A percentile compares a stretch with the other conserved stretches of the same genome.
These are phyloP conservation scores for Micractinium sp. DNA, from an alignment of 139 green algal genomes.

Conservation along the genomic window DNA sequence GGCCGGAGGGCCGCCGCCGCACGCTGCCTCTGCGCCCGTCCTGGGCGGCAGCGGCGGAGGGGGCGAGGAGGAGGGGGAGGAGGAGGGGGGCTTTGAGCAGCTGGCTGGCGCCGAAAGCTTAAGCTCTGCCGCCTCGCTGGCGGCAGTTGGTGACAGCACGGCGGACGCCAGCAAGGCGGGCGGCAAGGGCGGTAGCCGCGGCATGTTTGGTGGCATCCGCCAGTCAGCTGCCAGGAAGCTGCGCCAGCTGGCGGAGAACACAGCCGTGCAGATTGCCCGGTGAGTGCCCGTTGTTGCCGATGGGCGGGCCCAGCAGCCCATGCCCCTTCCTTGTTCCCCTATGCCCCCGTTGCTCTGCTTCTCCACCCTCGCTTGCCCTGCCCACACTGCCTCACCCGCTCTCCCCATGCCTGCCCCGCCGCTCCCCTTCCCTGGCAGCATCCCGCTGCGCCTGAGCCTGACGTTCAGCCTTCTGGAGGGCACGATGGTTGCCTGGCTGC, in stretches of 20 bases:
- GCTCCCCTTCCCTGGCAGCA: slow-evolving; percentile 48
- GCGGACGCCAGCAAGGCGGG: not conserved
- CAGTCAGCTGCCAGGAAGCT: slow-evolving; percentile 18
- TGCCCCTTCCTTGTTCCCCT: too few species aligned
- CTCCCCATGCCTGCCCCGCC: too few species aligned
- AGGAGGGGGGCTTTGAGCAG: not conserved
- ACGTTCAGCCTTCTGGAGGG: slow-evolving; percentile 53
- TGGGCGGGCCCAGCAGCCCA: not conserved
- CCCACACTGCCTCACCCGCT: too few species aligned
- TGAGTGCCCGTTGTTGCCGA: not conserved
- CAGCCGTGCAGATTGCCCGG: slow-evolving; percentile 33
- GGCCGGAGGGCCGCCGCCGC: not conserved
- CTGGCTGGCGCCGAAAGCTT: slow-evolving; percentile 3
- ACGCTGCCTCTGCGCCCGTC: not conserved
- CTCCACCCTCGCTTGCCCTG: too few species aligned
- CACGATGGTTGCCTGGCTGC: slow-evolving; percentile 55
- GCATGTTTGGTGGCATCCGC: slow-evolving; percentile 29
- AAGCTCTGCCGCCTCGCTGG: not conserved
- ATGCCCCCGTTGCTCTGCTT: too few species aligned
- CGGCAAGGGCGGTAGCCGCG: not conserved
- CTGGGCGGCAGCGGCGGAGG: not conserved
- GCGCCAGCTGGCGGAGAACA: slow-evolving; percentile 46
- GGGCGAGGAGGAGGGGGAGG: slow-evolving; percentile 7
- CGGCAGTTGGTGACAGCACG: not conserved
- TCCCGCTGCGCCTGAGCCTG: slow-evolving; percentile 58